phyloP scores from a whole-genome alignment of 495 filamentous ascomycete species.

The Amorphotheca resinae region DNA sequence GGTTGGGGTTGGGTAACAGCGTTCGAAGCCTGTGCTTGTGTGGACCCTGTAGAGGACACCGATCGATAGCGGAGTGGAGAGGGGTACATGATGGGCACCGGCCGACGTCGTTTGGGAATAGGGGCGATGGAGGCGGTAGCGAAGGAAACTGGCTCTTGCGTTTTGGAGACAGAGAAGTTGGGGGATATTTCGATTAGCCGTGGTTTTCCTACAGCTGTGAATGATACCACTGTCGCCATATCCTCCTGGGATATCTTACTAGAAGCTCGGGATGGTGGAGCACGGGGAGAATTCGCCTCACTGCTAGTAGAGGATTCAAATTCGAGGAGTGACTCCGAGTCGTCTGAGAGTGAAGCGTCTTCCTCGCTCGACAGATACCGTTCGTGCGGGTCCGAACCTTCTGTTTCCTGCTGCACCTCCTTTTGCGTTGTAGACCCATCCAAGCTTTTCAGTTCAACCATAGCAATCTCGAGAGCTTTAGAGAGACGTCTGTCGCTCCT shows the following conservation, averaged over 20 bases:
- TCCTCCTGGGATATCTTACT: constrained; percentile 16
- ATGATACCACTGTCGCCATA: constrained; percentile 14
- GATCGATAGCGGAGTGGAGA: too few relatives aligned
- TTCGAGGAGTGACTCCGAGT: constrained; percentile 16
- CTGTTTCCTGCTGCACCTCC: constrained; percentile 7
- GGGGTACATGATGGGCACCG: too few relatives aligned
- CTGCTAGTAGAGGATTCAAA: constrained; percentile 7
- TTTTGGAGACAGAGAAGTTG: too few relatives aligned
- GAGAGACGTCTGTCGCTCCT: constrained; percentile 17
- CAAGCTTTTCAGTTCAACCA: constrained; percentile 16
- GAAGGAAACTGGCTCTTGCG: too few relatives aligned
- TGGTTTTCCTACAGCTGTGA: constrained; percentile 16
- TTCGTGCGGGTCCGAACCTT: constrained; percentile 17
- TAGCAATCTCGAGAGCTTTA: constrained; percentile 9
- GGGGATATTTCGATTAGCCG: constrained; percentile 20
- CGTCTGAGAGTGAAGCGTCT: constrained; percentile 18
- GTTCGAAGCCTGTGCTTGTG: too few relatives aligned
- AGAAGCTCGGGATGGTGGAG: constrained; percentile 10
- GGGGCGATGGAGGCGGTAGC: too few relatives aligned
- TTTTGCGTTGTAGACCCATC: constrained; percentile 2
- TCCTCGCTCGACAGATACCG: constrained; percentile 21
- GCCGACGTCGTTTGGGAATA: too few relatives aligned
- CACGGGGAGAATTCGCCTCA: background rate
- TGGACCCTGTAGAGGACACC: too few relatives aligned
- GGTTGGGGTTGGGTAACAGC: too few relatives aligned